Evolutionary conservation across 2,329 filamentous ascomycete genomes (phyloP).

Genomic region (Ascochyta koolunga): DNA sequence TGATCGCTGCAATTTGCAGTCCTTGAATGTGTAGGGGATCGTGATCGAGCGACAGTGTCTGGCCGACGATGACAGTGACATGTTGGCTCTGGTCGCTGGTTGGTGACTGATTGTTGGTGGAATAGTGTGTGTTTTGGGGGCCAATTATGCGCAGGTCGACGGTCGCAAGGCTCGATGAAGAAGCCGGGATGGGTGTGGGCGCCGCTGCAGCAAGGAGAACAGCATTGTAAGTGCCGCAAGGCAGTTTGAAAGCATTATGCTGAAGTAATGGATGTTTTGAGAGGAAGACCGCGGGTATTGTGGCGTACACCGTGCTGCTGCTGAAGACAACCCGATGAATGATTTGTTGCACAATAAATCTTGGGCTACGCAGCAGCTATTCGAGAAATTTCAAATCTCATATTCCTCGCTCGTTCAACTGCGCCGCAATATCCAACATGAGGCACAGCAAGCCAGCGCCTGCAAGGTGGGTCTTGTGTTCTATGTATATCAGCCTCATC

Average conservation of each 20-base stretch:
- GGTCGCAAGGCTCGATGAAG: constrained; percentile 8
- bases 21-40: constrained; percentile 24
- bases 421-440: constrained; percentile 5
- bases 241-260: background rate
- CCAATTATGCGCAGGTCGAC: constrained; percentile 20
- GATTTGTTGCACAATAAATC: too few relatives aligned
- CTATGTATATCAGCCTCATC: constrained; percentile 19
- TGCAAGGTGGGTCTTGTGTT: constrained; percentile 6
- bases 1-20: constrained; percentile 20
- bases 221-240: constrained; percentile 8
- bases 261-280: background rate
- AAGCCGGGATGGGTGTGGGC: constrained; percentile 3
- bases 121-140: constrained; percentile 17
- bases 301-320: too few relatives aligned
- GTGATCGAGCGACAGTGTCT: constrained; percentile 24
- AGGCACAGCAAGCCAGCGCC: constrained; percentile 22
- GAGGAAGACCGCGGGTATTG: too few relatives aligned
- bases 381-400: background rate
- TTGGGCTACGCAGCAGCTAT: too few relatives aligned
- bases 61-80: constrained; percentile 25
- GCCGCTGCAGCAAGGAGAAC: constrained; percentile 7
- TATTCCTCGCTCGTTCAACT: background rate
- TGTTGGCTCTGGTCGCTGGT: constrained; percentile 13
- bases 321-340: too few relatives aligned
- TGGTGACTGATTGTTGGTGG: constrained; percentile 9